phyloP scores from a whole-genome alignment of 2,329 filamentous ascomycete species.

The Exophiala sideris region DNA sequence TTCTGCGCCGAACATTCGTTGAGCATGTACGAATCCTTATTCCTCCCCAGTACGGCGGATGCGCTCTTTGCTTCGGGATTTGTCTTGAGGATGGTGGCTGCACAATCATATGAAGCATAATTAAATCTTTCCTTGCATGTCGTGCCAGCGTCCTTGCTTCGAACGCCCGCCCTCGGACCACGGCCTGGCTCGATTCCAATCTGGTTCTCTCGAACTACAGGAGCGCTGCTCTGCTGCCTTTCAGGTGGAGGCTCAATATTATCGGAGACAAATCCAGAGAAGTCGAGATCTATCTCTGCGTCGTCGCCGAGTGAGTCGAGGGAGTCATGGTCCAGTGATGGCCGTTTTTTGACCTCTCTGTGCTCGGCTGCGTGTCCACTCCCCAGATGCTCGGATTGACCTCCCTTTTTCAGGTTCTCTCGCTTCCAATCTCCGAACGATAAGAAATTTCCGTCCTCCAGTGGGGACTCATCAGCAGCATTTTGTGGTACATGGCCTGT shows the following conservation, averaged over 20 bases:
- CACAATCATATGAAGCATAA: constrained; percentile 95
- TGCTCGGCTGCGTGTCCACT: constrained; percentile 44
- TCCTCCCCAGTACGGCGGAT: constrained; percentile 86
- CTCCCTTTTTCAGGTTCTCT: constrained; percentile 80
- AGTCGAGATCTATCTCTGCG: constrained; percentile 75
- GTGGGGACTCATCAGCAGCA: constrained; percentile 59
- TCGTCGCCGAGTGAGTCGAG: constrained; percentile 82
- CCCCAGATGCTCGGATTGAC: constrained; percentile 70
- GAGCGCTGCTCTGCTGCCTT: constrained; percentile 20
- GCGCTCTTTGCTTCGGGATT: constrained; percentile 82
- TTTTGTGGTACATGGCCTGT: neutral
- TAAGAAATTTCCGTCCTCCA: constrained; percentile 78
- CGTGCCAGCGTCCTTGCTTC: constrained; percentile 90
- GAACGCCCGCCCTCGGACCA: constrained; percentile 55
- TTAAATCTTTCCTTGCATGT: constrained; percentile 98
- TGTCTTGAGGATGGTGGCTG: constrained; percentile 87
- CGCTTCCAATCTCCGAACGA: constrained; percentile 99
- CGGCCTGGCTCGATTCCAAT: constrained; percentile 38
- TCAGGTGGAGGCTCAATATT: constrained; percentile 33
- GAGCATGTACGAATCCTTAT: constrained; percentile 98
- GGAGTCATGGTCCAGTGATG: constrained; percentile 61
- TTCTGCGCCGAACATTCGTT: constrained; percentile 82
- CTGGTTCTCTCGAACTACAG: constrained; percentile 37
- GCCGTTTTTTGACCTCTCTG: constrained; percentile 41
- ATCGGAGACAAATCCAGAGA: constrained; percentile 58